These are phyloP conservation scores for Butyriboletus loyo DNA, from an alignment of 768 basidiomycete species.

Conservation along the genomic window DNA sequence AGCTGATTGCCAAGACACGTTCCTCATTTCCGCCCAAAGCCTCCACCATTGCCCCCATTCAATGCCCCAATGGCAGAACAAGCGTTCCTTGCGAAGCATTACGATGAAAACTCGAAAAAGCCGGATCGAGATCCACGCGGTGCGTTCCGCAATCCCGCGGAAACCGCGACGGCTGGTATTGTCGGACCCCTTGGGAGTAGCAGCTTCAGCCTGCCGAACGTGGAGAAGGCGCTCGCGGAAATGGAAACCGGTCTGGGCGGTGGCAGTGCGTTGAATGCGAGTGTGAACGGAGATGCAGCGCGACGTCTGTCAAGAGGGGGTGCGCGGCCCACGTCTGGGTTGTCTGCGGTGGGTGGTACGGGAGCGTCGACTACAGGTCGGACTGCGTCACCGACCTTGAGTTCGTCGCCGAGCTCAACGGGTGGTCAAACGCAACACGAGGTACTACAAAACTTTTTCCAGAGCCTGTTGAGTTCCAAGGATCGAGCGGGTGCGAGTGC, in stretches of 20 bases:
- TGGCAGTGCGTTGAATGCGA: constrained; percentile 33
- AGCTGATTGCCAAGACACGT: neutral
- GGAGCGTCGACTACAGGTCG: constrained; percentile 30
- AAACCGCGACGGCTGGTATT: constrained; percentile 61
- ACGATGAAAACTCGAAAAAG: constrained; percentile 89
- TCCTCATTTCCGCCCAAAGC: constrained; percentile 35
- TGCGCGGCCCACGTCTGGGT: constrained; percentile 33
- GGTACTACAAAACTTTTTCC: constrained; percentile 85
- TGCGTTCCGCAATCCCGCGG: constrained; percentile 77
- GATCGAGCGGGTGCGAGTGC: constrained; percentile 45
- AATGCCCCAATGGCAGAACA: constrained; percentile 87
- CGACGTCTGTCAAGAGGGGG: constrained; percentile 33
- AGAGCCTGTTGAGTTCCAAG: constrained; percentile 71
- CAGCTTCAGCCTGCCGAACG: constrained; percentile 80
- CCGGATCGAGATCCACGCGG: constrained; percentile 86
- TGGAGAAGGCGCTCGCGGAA: constrained; percentile 82
- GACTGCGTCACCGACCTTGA: constrained; percentile 39
- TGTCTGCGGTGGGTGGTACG: constrained; percentile 39
- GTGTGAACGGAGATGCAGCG: constrained; percentile 34
- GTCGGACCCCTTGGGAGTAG: constrained; percentile 92
- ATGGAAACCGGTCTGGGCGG: constrained; percentile 67
- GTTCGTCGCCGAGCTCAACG: constrained; percentile 40
- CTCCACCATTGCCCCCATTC: constrained; percentile 66
- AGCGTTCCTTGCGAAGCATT: constrained; percentile 85
- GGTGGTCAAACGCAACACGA: constrained; percentile 74